A percentile compares a stretch with the other conserved stretches of the same genome.
These are phyloP conservation scores for Sphaerulina vaccinii DNA, from an alignment of 2,329 filamentous ascomycete genomes.

Conservation along the genomic window DNA sequence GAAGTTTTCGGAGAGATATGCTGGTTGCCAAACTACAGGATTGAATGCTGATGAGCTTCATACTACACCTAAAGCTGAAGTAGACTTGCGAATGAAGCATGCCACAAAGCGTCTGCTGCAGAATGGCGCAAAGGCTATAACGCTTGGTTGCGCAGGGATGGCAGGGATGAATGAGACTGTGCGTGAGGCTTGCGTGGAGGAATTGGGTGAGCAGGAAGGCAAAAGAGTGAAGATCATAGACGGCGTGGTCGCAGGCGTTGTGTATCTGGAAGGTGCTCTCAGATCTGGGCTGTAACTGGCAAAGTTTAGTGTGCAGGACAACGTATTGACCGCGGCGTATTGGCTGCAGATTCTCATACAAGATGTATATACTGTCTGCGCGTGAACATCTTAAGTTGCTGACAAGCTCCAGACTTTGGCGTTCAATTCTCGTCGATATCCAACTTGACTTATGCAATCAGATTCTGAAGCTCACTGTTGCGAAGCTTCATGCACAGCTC, in stretches of 20 bases:
- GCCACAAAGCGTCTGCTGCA: conserved; percentile 67
- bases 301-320: too few relatives aligned
- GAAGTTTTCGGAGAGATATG: conserved; percentile 53
- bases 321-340: too few relatives aligned
- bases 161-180: conserved; percentile 64
- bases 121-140: conserved; percentile 55
- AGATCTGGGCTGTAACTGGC: conserved; percentile 3
- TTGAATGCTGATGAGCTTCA: conserved; percentile 79
- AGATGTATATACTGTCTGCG: too few relatives aligned
- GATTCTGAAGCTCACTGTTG: background rate
- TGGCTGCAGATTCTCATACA: too few relatives aligned
- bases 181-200: conserved; percentile 14
- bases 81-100: conserved; percentile 64
- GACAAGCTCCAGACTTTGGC: too few relatives aligned
- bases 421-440: too few relatives aligned
- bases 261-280: conserved; percentile 57
- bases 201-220: conserved; percentile 54
- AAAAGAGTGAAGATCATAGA: conserved; percentile 70
- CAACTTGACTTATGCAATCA: too few relatives aligned
- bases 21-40: conserved; percentile 78
- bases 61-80: conserved; percentile 60
- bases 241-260: conserved; percentile 70
- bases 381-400: too few relatives aligned
- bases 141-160: conserved; percentile 91
- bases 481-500: background rate